Base-by-base conservation (phyloP, 2,329 filamentous ascomycete species). In the Fusarium dlaminii region DNA sequence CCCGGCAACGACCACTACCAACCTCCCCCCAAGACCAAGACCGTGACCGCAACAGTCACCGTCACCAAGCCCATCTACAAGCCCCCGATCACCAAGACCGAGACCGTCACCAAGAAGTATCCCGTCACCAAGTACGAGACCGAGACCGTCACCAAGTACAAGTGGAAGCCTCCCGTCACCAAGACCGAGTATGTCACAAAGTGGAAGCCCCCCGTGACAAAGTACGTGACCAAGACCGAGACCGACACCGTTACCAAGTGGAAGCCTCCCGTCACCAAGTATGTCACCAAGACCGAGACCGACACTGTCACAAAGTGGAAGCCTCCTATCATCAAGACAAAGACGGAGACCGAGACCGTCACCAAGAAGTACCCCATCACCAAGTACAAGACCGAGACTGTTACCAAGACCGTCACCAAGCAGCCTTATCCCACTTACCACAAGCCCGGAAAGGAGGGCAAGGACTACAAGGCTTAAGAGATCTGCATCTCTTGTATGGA, bases 51-150 rank as follows among this genome's bases (percentile, higher is more conserved):
- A 34, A 72, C 70, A 20, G 65, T 73, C 37, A 73, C 55, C 14
- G 60, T 73, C 40, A 70, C 66, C 4, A 70, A 73, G 39, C 67
- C 68, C 43, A 43, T 66, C 36, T 69, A 70, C 54, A 55, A 69
- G 64, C 66, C 66, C 17, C 66, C 66, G 2, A 8, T 69, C 9
- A 69, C 64, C n/a, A 73, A 73, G 65, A 73, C 70, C 3, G 65
- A 73, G 65, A 69, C 66, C 1, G 66, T 70, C 30, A 70, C 66
- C 22, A 68, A 69, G 37, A 56, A 63, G 24, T 63, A 67, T 34
- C 67, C 65, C 13, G 66, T 68, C 24, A 52, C 46, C 24, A 56
- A 56, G 52, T 52, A 52, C 49, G 46, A 63, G 57, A 68, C 55
- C 3, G 64, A 68, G 63, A 62, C 55, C 3, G 52, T 70, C 24